Evolutionary conservation across 2,329 filamentous ascomycete species (phyloP).

Genomic region (Myotisia sp.): DNA sequence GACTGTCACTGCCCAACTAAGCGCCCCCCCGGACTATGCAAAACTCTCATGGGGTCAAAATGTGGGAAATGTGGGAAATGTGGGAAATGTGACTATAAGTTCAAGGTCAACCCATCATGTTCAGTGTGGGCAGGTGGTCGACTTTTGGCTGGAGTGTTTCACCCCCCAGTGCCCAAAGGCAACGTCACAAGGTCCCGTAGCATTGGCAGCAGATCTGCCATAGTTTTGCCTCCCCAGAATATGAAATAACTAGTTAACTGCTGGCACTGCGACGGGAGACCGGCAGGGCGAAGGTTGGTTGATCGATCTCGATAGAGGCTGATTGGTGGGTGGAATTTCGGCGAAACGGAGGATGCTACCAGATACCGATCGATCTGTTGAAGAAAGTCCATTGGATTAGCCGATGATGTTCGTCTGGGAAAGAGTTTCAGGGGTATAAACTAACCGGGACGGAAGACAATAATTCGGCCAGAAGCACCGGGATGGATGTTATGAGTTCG

Average conservation of each 20-base stretch:
- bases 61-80: too few relatives aligned
- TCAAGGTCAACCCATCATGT: neutral
- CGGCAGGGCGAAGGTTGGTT: too few relatives aligned
- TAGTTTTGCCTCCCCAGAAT: neutral
- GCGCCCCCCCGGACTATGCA: neutral
- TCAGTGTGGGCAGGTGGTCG: constrained; percentile 1
- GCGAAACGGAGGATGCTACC: constrained; percentile 1
- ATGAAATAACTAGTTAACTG: neutral
- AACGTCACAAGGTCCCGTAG: constrained; percentile 1
- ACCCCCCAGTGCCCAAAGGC: neutral
- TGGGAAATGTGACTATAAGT: too few relatives aligned
- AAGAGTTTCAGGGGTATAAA: neutral
- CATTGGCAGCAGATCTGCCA: constrained; percentile 1
- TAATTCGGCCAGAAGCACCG: neutral
- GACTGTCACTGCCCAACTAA: too few relatives aligned
- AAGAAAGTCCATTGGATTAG: neutral
- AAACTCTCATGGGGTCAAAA: neutral
- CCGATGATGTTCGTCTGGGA: neutral
- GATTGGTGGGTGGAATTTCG: neutral
- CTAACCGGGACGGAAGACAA: neutral
- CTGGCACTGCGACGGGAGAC: too few relatives aligned
- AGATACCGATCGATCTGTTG: neutral
- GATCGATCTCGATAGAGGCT: too few relatives aligned
- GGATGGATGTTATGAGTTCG: neutral
- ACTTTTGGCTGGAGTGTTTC: neutral